phyloP scores from a whole-genome alignment of 2,329 filamentous ascomycete genomes.

The Massarina eburnea region DNA sequence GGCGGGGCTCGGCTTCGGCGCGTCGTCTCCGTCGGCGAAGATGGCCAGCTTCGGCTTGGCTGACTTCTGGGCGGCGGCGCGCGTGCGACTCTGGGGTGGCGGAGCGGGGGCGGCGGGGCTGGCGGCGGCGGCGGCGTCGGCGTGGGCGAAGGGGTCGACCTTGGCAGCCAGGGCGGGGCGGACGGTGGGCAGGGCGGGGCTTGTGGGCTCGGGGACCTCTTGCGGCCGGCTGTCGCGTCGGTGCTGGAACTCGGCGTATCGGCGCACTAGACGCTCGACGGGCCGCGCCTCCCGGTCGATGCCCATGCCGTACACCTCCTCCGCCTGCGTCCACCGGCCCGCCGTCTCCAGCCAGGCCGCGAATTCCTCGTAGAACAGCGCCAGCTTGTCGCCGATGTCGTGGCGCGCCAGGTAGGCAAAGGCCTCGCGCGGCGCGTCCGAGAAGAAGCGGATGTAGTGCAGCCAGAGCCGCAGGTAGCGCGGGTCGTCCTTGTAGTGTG shows the following conservation, averaged over 20 bases:
- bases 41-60: conserved; percentile 83
- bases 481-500: conserved; percentile 93
- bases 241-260: conserved; percentile 89
- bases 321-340: conserved; percentile 83
- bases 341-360: conserved; percentile 87
- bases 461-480: conserved; percentile 93
- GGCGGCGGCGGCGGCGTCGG: conserved; percentile 53
- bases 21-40: conserved; percentile 75
- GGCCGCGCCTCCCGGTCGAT: conserved; percentile 87
- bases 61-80: conserved; percentile 58
- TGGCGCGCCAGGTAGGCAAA: conserved; percentile 91
- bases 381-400: conserved; percentile 80
- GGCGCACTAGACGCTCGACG: conserved; percentile 76
- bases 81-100: conserved; percentile 58
- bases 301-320: conserved; percentile 89
- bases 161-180: conserved; percentile 84
- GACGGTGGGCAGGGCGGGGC: conserved; percentile 81
- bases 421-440: conserved; percentile 87
- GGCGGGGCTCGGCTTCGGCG: conserved; percentile 57
- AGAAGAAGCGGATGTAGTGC: conserved; percentile 89
- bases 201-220: conserved; percentile 67
- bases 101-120: conserved; percentile 66
- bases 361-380: conserved; percentile 96
- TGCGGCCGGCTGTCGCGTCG: conserved; percentile 70
- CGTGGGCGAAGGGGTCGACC: conserved; percentile 70